Conservation (phyloP, 2,329 filamentous ascomycete species). For the Ascochyta pisi region DNA sequence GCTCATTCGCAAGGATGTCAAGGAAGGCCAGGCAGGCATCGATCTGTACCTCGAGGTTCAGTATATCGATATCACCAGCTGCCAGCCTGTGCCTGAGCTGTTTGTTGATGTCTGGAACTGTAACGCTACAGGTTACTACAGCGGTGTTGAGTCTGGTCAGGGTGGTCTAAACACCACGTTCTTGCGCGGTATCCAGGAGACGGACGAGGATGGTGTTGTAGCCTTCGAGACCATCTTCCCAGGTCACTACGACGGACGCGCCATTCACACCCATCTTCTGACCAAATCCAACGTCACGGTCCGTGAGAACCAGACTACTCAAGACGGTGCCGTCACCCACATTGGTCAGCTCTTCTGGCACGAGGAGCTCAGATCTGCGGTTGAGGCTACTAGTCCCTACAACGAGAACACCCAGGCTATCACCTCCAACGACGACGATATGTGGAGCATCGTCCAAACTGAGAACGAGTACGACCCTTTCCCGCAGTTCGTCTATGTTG, state of each 20-base stretch:
- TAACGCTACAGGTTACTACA: constrained; percentile 39
- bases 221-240: constrained; percentile 58
- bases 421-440: constrained; percentile 34
- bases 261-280: constrained; percentile 44
- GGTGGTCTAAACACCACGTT: constrained; percentile 40
- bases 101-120: constrained; percentile 61
- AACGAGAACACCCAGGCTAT: constrained; percentile 42
- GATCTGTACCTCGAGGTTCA: constrained; percentile 59
- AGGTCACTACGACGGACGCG: constrained; percentile 47
- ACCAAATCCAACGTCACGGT: constrained; percentile 47
- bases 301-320: constrained; percentile 49
- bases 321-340: constrained; percentile 51
- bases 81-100: constrained; percentile 56
- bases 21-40: constrained; percentile 56
- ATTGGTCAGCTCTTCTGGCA: constrained; percentile 56
- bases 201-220: constrained; percentile 56
- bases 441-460: constrained; percentile 36
- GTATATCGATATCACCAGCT: constrained; percentile 60
- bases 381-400: constrained; percentile 51
- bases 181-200: constrained; percentile 57
- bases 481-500: constrained; percentile 32
- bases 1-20: constrained; percentile 56
- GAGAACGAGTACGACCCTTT: constrained; percentile 34
- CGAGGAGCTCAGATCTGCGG: constrained; percentile 46
- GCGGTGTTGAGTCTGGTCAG: constrained; percentile 57